Evolutionary conservation across 495 filamentous ascomycete genomes (phyloP), one percentile per base, ranked within the genome.

Genomic region (Tuber brumale): DNA sequence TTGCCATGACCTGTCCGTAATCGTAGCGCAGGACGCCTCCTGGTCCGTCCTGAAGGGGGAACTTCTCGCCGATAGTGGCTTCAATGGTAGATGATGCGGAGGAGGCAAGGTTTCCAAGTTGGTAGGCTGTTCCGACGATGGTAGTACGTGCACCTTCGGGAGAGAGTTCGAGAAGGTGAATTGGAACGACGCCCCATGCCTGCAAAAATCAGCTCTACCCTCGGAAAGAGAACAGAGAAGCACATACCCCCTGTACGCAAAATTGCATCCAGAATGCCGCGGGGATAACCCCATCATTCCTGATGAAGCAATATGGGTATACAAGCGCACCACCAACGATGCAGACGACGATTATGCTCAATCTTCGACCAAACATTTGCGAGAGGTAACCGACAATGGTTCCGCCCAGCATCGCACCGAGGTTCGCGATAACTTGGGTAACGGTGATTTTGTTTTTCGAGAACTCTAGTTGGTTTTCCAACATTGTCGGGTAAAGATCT

Each of bases 1-100:
- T 95, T 76, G 92, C 93, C 78, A 97, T 94, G 6, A 97, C 94
- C 77, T 92, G 92, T 19, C 94, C 94, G 73, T 97, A 97, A 71
- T 93, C 85, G 82, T 94, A 97, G 42, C 93, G 85, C 48, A 83
- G 77, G 0, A 83, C 83, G 0, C 72, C 78, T 8, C 85, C 85
- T 18, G 85, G 81, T 2, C 87, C 87, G 0, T 87, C 86, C 9
- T 90, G 88, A 4, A 97, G 86, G 0, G 93, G 93, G 84, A 95
- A 97, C 7, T 89, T 87, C 71, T 88, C 81, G 0, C 90, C 90
- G 27, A 84, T 94, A 88, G 51, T 94, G 3, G 82, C 83, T 73
- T 85, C 85, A 0, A 80, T 87, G n/a, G 91, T 85, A 27, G 85
- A 86, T 35, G 86, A 85, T 39, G 92, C 91, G 1, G 91, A 84